phyloP scores from a whole-genome alignment of 106 monocot genomes.

The Agapanthus africanus region DNA sequence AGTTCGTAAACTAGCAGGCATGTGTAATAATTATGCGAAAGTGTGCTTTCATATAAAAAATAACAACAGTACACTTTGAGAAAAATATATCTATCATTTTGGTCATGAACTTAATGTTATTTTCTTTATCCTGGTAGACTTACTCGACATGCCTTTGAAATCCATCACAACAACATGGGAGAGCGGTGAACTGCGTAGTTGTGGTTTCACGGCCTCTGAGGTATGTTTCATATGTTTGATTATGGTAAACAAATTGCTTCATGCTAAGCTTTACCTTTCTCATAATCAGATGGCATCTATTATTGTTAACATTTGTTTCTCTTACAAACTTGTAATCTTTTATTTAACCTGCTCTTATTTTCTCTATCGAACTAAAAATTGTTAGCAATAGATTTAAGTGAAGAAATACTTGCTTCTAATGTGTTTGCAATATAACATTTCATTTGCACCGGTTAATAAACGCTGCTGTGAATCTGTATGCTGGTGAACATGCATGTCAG shows the following conservation, averaged over 20 bases:
- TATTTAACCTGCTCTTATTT: neutral
- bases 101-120: slow-evolving; percentile 1
- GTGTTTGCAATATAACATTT: too few relatives aligned
- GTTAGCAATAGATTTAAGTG: neutral
- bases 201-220: slow-evolving; percentile 79
- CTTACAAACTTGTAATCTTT: neutral
- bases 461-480: too few relatives aligned
- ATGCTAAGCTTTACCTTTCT: neutral
- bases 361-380: neutral
- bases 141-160: slow-evolving; percentile 88
- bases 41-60: too few relatives aligned
- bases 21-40: slow-evolving; percentile 8
- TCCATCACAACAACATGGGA: slow-evolving; percentile 78
- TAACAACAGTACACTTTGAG: too few relatives aligned
- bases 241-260: neutral
- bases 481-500: neutral
- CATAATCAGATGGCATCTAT: neutral
- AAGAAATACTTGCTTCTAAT: too few relatives aligned
- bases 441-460: neutral
- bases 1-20: slow-evolving; percentile 80
- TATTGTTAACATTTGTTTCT: neutral
- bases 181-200: slow-evolving; percentile 57
- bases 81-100: neutral
- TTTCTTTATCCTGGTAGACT: slow-evolving; percentile 36
- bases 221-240: slow-evolving; percentile 44